Conservation (phyloP, 179 eudicot species). For the Spergularia azorica region DNA sequence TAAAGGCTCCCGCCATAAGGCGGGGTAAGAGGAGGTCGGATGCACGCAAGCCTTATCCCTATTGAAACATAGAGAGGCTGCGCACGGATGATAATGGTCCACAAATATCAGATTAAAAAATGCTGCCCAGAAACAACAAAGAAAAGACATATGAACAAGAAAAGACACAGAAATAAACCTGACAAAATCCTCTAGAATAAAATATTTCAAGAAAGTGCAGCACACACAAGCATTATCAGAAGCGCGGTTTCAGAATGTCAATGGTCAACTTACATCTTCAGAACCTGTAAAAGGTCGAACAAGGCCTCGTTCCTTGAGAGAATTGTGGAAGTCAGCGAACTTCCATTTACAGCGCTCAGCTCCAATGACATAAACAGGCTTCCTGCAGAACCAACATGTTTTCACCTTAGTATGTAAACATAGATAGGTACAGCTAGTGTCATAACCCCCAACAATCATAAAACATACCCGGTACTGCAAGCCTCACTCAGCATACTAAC, state of each 20-base stretch:
- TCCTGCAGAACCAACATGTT: constrained; percentile 46
- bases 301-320: constrained; percentile 73
- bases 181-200: not conserved
- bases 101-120: not conserved
- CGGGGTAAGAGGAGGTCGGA: no score
- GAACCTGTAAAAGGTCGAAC: constrained; percentile 89
- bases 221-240: not conserved
- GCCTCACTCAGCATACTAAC: constrained; percentile 97
- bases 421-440: not conserved
- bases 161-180: not conserved
- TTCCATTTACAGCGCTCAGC: constrained; percentile 95
- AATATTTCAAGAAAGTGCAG: not conserved
- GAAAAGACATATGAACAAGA: not conserved
- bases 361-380: constrained; percentile 94
- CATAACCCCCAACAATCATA: not conserved
- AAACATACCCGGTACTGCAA: constrained; percentile 92
- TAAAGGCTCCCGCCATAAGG: no score
- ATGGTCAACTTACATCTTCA: constrained; percentile 74
- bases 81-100: no score
- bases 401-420: constrained; percentile 10
- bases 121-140: not conserved
- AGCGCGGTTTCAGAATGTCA: not conserved
- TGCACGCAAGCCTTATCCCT: no score
- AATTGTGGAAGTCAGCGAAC: constrained; percentile 76
- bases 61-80: no score